Percentiles rank a stretch among this genome's conserved stretches.
phyloP scores from a whole-genome alignment of 2,329 filamentous ascomycete genomes.

The Alternaria gaisen region DNA sequence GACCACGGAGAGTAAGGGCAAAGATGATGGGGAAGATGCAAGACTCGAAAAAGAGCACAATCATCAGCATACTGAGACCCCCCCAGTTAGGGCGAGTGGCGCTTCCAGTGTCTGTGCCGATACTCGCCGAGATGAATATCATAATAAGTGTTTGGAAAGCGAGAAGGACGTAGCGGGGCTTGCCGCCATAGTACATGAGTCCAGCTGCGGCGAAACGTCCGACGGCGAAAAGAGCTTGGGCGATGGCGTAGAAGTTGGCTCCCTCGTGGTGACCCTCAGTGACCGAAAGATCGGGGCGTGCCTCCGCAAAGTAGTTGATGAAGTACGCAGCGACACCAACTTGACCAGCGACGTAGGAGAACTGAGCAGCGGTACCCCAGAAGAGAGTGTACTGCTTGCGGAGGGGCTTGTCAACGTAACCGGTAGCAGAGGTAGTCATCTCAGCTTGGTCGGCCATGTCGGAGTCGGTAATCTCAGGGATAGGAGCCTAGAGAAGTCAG shows the following conservation, averaged over 20 bases:
- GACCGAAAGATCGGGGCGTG: slow-evolving; percentile 39
- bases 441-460: slow-evolving; percentile 63
- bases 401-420: slow-evolving; percentile 68
- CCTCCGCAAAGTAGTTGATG: slow-evolving; percentile 52
- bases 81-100: slow-evolving; percentile 45
- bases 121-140: slow-evolving; percentile 48
- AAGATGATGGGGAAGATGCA: slow-evolving; percentile 54
- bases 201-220: slow-evolving; percentile 51
- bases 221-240: slow-evolving; percentile 49
- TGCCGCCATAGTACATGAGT: slow-evolving; percentile 47
- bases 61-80: slow-evolving; percentile 48
- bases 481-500: not conserved
- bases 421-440: slow-evolving; percentile 53
- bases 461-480: slow-evolving; percentile 74
- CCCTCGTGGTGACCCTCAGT: slow-evolving; percentile 44
- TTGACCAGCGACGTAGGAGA: slow-evolving; percentile 64
- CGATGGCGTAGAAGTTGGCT: slow-evolving; percentile 51
- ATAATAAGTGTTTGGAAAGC: slow-evolving; percentile 49
- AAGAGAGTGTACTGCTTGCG: slow-evolving; percentile 65
- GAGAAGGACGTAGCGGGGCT: slow-evolving; percentile 50
- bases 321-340: slow-evolving; percentile 65
- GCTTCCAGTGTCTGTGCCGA: slow-evolving; percentile 43
- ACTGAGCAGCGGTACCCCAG: slow-evolving; percentile 51
- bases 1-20: slow-evolving; percentile 48
- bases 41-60: slow-evolving; percentile 51